Evolutionary conservation across 768 basidiomycete species (phyloP), one percentile per base, ranked within the genome.

Genomic region (Mrakia gelida): DNA sequence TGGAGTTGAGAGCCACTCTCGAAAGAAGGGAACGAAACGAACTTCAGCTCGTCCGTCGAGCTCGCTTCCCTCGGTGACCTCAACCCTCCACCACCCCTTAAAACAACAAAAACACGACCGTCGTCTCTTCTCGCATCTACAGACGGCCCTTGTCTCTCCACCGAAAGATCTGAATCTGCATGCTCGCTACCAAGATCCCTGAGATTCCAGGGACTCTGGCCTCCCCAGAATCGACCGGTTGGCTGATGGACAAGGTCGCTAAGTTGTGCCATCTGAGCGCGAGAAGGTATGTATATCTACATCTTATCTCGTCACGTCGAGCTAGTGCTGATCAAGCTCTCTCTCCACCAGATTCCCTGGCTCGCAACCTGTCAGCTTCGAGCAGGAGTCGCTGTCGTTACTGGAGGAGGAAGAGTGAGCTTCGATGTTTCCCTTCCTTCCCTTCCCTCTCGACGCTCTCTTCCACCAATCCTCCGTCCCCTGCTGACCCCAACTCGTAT

Each of bases 341-440:
- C 38, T n/a, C 59, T 62, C 45, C 43, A 8, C n/a, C 49, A 94
- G 93, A 80, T 99, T 98, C 85, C 96, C 96, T 26, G 96, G 97
- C 32, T 92, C 92, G 82, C 97, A 98, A 83, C 96, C 96, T 28
- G 90, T 99, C 82, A 95, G 94, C 84, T 98, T 99, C 85, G 87
- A 89, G 8, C 82, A 85, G 16, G 86, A 84, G 71, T 92, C 94
- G 82, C 83, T 98, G 54, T 87, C 87, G 16, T 90, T 91, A 82
- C 87, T 98, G 61, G 93, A 96, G 85, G 86, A 85, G 26, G 89
- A 91, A 86, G 94, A 98, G 95, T 95, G 84, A 80, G 83, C 65
- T 89, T 30, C n/a, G 34, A 11, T 21, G 13, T 61, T 28, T 30
- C 21, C 38, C 32, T 26, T 23, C 71, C 26, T 26, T 43, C 70